Evolutionary conservation across 345 rosid species (phyloP), one percentile per base, ranked within the genome.

Genomic region (Salix suchowensis): DNA sequence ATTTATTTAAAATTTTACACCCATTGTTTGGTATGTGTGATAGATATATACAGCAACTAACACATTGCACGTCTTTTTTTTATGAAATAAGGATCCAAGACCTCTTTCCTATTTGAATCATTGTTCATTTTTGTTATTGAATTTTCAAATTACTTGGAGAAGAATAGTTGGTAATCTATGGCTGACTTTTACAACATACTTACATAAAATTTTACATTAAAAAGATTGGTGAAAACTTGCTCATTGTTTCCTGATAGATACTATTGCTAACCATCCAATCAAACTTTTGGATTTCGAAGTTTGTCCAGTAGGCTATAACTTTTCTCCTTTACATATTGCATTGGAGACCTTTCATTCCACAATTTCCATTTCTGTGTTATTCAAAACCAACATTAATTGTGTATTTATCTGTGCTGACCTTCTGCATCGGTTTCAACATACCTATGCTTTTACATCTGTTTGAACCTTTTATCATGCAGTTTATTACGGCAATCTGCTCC

Each of bases 401-500:
- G 48, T 24, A 21, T 16, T 24, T 18, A n/a, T 24, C 30, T 36
- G 26, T 54, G 15, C 52, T 39, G 55, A n/a, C n/a, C 26, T 67
- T 54, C 28, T 54, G 21, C 67, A 4, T 34, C 60, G 21, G 23
- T 82, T 76, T 69, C 60, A 23, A 13, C 67, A 72, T 62, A n/a
- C 74, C 54, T 68, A 46, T 13, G 39, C 52, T 39, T 32, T 75
- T 69, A 70, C 23, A 42, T 77, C 65, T 77, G 50, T 52, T 42
- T 76, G 66, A 30, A 54, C 61, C 36, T 60, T 75, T 72, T 74
- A n/a, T 71, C 21, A 55, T 88, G 88, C 91, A 93, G 98, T 81
- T 86, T 93, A 85, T 81, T 83, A 9, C 90, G 92, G 76, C 94
- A 80, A 80, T 87, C 89, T 86, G 90, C 95, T 82, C 91, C 92